A percentile compares a stretch with the other conserved stretches of the same genome.
Evolutionary conservation across 2,329 filamentous ascomycete genomes (phyloP).

Genomic region (Fusarium caatingaense): DNA sequence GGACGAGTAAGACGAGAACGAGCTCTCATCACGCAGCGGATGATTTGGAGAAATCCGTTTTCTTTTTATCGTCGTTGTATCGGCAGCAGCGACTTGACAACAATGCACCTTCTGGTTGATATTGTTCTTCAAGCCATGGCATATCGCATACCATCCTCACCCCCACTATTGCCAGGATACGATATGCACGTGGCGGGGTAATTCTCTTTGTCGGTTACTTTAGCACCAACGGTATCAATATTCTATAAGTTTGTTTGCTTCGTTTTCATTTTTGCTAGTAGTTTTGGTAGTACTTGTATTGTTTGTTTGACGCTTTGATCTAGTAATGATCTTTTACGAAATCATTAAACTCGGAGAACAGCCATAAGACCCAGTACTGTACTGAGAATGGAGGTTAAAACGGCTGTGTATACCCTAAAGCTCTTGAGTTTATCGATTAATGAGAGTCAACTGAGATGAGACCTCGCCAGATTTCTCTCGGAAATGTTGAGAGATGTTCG

Average conservation of each 20-base stretch:
- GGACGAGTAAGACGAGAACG: slow-evolving; percentile 44
- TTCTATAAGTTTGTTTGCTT: neutral
- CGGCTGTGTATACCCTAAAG: neutral
- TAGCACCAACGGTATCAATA: slow-evolving; percentile 29
- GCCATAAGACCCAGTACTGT: neutral
- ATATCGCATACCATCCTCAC: slow-evolving; percentile 30
- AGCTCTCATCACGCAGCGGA: slow-evolving; percentile 48
- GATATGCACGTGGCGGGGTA: slow-evolving; percentile 35
- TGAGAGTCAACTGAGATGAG: neutral
- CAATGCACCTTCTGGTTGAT: slow-evolving; percentile 39
- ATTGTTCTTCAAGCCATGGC: slow-evolving; percentile 47
- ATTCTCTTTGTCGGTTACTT: slow-evolving; percentile 42
- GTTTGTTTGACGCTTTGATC: slow-evolving; percentile 9
- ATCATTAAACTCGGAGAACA: neutral
- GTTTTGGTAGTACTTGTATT: neutral
- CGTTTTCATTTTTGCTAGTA: neutral
- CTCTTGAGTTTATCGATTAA: neutral
- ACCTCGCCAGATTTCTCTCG: neutral
- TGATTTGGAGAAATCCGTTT: slow-evolving; percentile 30
- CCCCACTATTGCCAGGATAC: slow-evolving; percentile 42
- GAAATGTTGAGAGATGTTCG: neutral
- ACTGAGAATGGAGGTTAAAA: neutral
- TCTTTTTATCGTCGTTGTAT: slow-evolving; percentile 28
- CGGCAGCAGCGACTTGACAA: slow-evolving; percentile 14
- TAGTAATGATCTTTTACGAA: neutral